Evolutionary conservation across 139 green algal genomes (phyloP), one percentile per base, ranked within the genome.

Genomic region (Penium margaritaceum): DNA sequence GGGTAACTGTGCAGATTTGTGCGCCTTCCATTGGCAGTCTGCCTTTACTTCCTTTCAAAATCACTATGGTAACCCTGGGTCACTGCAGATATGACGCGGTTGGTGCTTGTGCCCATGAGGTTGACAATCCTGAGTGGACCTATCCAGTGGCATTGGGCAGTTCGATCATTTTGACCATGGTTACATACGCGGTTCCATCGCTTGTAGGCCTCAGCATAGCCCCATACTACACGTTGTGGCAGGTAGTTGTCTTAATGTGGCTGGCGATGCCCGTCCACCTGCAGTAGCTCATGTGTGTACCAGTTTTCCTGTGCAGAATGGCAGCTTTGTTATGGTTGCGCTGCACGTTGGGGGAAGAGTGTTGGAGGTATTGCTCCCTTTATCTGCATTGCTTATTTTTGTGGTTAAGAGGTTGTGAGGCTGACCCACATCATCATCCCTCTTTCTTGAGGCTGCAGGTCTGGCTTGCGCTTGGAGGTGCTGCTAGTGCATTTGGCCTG

Each of bases 141-240:
- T 80, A 77, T 77, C 73, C 73, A 15, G 17, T 24, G 29, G 73
- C 73, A 21, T 70, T 80, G 73, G 12, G 21, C 29, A 39, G 30
- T 32, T 34, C 51, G 17, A 7, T 80, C 44, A 15, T 24, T 21
- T 33, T 80, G 21, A 77, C 70, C 37, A 30, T 77, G 21, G n/a
- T 61, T 30, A 68, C 34, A 12, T 76, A 80, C 58, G 41, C 35
- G 4, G 27, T 77, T 35, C 64, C 65, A 32, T 14, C 38, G 19
- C 27, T 80, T 33, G 51, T 80, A 21, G 73, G 73, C 32, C 24
- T 80, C 19, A 80, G 73, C 32, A 67, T 80, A n/a, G 27, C 78
- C 21, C 39, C 64, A 24, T 34, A 80, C 19, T 53, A 46, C 17
- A 30, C 29, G 14, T 30, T 68, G 32, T 80, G 73, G 73, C 33